Conservation (phyloP, 345 rosid genomes). For the Fremontodendron californicum region DNA sequence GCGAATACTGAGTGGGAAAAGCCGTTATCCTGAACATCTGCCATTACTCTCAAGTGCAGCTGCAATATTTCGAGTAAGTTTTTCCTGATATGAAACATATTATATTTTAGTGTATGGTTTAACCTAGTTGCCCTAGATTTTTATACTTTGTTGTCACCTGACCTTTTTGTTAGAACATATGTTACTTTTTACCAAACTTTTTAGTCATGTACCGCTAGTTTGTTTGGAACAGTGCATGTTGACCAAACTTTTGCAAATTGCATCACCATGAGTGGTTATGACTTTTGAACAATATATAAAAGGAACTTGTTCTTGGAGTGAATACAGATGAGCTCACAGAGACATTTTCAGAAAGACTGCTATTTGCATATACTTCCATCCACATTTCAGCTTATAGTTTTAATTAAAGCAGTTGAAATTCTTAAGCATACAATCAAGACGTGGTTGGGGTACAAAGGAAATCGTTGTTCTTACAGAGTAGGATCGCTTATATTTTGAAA, state of each 20-base stretch:
- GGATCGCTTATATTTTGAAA: neutral
- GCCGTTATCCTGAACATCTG: constrained; percentile 62
- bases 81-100: neutral
- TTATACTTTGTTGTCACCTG: neutral
- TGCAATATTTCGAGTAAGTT: constrained; percentile 82
- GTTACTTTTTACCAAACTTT: neutral
- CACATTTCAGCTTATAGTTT: neutral
- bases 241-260: neutral
- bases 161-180: neutral
- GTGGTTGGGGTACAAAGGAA: neutral
- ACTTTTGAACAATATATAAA: neutral
- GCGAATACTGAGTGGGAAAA: constrained; percentile 82
- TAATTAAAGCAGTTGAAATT: neutral
- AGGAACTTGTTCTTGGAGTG: constrained; percentile 2
- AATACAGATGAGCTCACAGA: neutral
- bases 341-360: neutral
- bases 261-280: neutral
- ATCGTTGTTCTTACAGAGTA: neutral
- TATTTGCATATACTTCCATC: neutral
- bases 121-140: neutral
- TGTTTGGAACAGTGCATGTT: neutral
- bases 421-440: neutral
- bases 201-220: neutral
- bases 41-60: constrained; percentile 75
- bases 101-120: neutral